A percentile compares a stretch with the other conserved stretches of the same genome.
These are phyloP conservation scores for Ensete glaucum DNA, from an alignment of 176 grass and related monocot species.

Conservation along the genomic window DNA sequence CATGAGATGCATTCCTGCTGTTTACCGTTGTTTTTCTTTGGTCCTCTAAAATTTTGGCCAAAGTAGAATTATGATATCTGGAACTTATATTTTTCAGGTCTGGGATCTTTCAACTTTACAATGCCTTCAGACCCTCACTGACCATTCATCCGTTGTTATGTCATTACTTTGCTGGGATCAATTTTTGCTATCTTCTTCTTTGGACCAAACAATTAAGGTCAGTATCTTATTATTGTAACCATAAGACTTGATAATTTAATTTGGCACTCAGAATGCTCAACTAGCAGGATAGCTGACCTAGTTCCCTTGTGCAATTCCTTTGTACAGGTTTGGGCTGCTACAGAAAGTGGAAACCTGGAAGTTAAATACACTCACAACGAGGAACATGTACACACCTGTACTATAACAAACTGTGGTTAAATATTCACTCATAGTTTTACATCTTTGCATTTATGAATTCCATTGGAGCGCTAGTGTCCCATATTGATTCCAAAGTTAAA, in stretches of 20 bases:
- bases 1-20: neutral
- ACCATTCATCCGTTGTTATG: constrained; percentile 51
- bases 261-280: neutral
- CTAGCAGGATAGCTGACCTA: neutral
- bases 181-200: constrained; percentile 51
- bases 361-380: constrained; percentile 34
- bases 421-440: neutral
- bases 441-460: neutral
- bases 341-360: constrained; percentile 36
- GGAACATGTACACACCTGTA: constrained; percentile 35
- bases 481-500: constrained; percentile 5
- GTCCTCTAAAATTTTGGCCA: neutral
- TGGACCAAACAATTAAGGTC: constrained; percentile 46
- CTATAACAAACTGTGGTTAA: neutral
- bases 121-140: constrained; percentile 42
- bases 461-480: neutral
- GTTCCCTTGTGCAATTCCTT: neutral
- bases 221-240: neutral
- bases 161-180: constrained; percentile 51
- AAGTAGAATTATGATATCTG: neutral
- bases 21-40: neutral
- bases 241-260: neutral
- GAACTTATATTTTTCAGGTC: constrained; percentile 22
- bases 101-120: constrained; percentile 43
- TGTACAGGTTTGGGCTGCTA: constrained; percentile 28